A percentile compares a stretch with the other conserved stretches of the same genome.
Conservation (phyloP, 2,329 filamentous ascomycete genomes). For the Talaromyces piceae region DNA sequence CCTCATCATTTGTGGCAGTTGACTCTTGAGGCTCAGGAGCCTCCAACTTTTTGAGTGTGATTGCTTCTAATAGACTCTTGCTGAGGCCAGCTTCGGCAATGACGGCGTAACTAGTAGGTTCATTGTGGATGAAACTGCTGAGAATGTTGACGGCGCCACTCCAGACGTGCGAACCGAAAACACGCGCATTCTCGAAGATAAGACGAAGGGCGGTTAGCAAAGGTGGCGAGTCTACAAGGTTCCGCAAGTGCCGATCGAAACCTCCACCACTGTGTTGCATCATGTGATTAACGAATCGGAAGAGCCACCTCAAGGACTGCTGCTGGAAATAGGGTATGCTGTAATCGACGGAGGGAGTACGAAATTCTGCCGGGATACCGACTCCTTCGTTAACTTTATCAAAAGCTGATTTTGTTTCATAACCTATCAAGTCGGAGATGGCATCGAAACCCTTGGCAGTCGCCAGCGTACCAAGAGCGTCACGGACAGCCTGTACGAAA, state of each 20-base stretch:
- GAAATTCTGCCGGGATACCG: slow-evolving; percentile 64
- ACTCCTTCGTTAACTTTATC: slow-evolving; percentile 58
- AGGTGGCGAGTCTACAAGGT: slow-evolving; percentile 86
- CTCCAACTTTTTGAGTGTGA: slow-evolving; percentile 48
- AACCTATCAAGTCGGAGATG: slow-evolving; percentile 79
- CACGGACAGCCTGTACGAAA: slow-evolving; percentile 75
- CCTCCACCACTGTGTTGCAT: slow-evolving; percentile 77
- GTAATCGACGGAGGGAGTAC: slow-evolving; percentile 82
- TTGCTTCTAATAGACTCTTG: slow-evolving; percentile 73
- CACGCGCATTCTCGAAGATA: slow-evolving; percentile 69
- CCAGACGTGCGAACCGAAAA: slow-evolving; percentile 92
- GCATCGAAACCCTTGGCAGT: slow-evolving; percentile 76
- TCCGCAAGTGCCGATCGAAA: slow-evolving; percentile 82
- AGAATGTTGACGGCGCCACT: slow-evolving; percentile 87
- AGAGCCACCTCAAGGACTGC: slow-evolving; percentile 83
- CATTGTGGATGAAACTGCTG: slow-evolving; percentile 96
- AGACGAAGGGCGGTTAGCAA: slow-evolving; percentile 70
- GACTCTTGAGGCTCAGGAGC: slow-evolving; percentile 25
- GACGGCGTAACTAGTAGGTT: slow-evolving; percentile 92
- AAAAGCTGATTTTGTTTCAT: slow-evolving; percentile 66
- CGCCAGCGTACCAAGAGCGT: slow-evolving; percentile 77
- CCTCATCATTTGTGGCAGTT: slow-evolving; percentile 27
- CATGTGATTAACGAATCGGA: slow-evolving; percentile 95
- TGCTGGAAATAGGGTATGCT: slow-evolving; percentile 89
- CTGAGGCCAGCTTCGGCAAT: slow-evolving; percentile 92